Evolutionary conservation across 176 grass and related monocot genomes (phyloP), one percentile per base, ranked within the genome.

Genomic region (Stipa capillata): DNA sequence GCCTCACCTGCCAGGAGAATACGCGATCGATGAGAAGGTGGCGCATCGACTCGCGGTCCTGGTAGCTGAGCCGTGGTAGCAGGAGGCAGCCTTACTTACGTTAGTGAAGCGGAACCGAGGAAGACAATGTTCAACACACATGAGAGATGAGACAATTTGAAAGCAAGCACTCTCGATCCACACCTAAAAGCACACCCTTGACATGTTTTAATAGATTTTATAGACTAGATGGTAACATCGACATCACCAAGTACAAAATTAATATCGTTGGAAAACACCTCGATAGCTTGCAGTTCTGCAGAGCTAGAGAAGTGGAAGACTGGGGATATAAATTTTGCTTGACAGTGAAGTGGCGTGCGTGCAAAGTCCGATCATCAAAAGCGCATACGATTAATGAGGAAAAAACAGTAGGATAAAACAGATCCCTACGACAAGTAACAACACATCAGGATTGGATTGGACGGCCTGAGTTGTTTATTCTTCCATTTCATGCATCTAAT

Each of bases 401-500:
- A n/a, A n/a, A n/a, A n/a, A n/a, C n/a, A n/a, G n/a, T n/a, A n/a
- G n/a, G n/a, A 60, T 62, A n/a, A n/a, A 27, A 56, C 71, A 73
- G 71, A 73, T 55, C 37, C 31, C 18, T 56, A n/a, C 0, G 29
- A 36, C 59, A 65, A 64, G 58, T 63, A 44, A 78, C 41, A 33
- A 45, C 40, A 62, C 17, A 62, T 32, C 55, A 62, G 56, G 27
- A 32, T 25, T 25, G 27, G 59, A 62, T 23, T 60, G 42, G 28
- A 37, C 20, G 50, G 11, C 27, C 3, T 11, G 39, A 31, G 56
- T 57, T 63, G 20, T 15, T 77, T 21, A 11, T 48, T 51, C 76
- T 78, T 78, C 29, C 23, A 36, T 50, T 78, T 78, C 77, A 67
- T 79, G 48, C 61, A 40, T 67, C 33, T 55, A 37, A 37, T 79